phyloP scores from a whole-genome alignment of 345 rosid species.

The Crucihimalaya himalaica region DNA sequence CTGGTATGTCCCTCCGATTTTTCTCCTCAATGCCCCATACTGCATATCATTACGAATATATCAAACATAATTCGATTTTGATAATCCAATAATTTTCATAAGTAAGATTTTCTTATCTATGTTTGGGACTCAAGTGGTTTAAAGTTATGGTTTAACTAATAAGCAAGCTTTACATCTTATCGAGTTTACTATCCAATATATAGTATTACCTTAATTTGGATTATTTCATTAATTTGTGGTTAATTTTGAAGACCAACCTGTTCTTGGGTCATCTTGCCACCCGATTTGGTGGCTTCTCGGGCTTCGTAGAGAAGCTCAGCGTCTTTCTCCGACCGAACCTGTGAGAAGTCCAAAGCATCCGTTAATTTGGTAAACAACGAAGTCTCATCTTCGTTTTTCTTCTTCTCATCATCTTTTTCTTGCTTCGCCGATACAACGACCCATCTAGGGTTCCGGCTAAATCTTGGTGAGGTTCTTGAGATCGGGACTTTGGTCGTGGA shows the following conservation, averaged over 20 bases:
- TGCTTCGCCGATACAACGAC: conserved; percentile 38
- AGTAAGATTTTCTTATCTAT: background rate
- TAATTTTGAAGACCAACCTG: conserved; percentile 67
- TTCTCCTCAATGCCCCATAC: conserved; percentile 94
- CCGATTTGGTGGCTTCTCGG: conserved; percentile 67
- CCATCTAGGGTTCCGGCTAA: conserved; percentile 36
- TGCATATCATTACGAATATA: conserved; percentile 36
- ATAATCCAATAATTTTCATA: background rate
- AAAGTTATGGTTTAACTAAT: background rate
- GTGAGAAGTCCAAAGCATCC: conserved; percentile 84
- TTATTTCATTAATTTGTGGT: background rate
- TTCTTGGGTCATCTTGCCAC: conserved; percentile 64
- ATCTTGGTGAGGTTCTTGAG: conserved; percentile 30
- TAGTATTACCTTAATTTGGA: background rate
- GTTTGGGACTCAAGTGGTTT: background rate
- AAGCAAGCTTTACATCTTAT: background rate
- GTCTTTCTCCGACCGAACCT: conserved; percentile 74
- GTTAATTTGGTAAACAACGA: conserved; percentile 66
- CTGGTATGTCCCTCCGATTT: conserved; percentile 91
- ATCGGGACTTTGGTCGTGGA: conserved; percentile 24
- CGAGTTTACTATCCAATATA: too few species aligned
- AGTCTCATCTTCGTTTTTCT: conserved; percentile 50
- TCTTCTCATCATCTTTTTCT: conserved; percentile 39
- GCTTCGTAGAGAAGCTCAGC: conserved; percentile 81
- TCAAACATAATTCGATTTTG: background rate